A percentile compares a stretch with the other conserved stretches of the same genome.
These are phyloP conservation scores for Lichtheimia ramosa DNA, from an alignment of 371 early-diverging fungal species.

Conservation along the genomic window DNA sequence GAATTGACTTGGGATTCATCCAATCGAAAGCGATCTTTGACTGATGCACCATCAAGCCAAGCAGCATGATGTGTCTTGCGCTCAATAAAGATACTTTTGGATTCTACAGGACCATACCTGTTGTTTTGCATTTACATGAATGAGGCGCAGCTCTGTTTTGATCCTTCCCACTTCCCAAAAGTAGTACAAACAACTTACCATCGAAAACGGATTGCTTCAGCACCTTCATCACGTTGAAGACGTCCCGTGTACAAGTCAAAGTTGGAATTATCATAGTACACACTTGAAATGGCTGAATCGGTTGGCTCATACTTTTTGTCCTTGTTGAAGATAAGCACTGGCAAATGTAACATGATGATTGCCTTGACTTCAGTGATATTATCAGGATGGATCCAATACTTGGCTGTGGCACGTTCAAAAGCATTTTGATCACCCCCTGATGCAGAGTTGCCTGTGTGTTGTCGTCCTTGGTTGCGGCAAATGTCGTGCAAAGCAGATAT, in stretches of 20 bases:
- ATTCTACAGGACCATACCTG: slow-evolving; percentile 50
- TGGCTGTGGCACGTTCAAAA: slow-evolving; percentile 86
- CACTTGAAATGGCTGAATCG: slow-evolving; percentile 72
- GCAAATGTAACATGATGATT: slow-evolving; percentile 83
- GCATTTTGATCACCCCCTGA: slow-evolving; percentile 62
- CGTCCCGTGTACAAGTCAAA: slow-evolving; percentile 87
- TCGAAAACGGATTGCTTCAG: slow-evolving; percentile 81
- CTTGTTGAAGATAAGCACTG: slow-evolving; percentile 70
- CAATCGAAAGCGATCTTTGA: slow-evolving; percentile 49
- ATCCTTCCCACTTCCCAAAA: no score
- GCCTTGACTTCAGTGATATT: slow-evolving; percentile 89
- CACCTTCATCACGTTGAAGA: slow-evolving; percentile 81
- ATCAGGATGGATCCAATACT: slow-evolving; percentile 97
- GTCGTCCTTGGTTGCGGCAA: slow-evolving; percentile 59
- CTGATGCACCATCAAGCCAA: slow-evolving; percentile 92
- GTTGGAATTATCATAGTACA: slow-evolving; percentile 91
- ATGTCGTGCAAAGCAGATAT: slow-evolving; percentile 85
- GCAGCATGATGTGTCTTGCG: slow-evolving; percentile 86
- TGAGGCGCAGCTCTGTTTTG: background rate
- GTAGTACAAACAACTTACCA: slow-evolving; percentile 67
- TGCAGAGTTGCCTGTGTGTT: slow-evolving; percentile 36
- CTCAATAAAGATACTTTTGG: slow-evolving; percentile 79
- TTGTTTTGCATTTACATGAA: slow-evolving; percentile 1
- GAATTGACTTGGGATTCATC: slow-evolving; percentile 35
- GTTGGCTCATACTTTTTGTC: slow-evolving; percentile 17